These are phyloP conservation scores for Hanseniaspora clermontiae DNA, from an alignment of 805 yeast genomes.

Conservation along the genomic window DNA sequence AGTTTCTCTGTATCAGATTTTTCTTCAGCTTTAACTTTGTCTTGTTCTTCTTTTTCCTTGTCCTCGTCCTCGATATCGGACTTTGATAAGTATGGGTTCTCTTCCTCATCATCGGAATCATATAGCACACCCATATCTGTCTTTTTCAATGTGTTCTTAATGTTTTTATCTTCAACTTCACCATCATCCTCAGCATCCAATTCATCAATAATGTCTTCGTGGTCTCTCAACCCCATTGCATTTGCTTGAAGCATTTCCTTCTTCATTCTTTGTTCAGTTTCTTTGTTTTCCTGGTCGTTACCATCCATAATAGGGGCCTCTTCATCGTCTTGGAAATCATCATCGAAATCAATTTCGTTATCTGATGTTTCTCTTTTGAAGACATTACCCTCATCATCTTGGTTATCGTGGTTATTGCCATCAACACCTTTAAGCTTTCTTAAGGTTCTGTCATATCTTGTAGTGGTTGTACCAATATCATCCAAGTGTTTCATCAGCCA, in stretches of 20 bases:
- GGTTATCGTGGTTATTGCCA: conserved; percentile 24
- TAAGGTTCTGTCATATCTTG: conserved; percentile 39
- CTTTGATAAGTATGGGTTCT: conserved; percentile 68
- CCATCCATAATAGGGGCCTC: conserved; percentile 97
- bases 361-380: conserved; percentile 59
- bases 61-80: conserved; percentile 50
- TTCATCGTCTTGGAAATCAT: conserved; percentile 96
- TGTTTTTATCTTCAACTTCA: conserved; percentile 80
- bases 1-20: conserved; percentile 16
- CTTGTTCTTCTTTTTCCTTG: conserved; percentile 30
- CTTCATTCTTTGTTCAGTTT: conserved; percentile 72
- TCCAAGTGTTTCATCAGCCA: conserved; percentile 92
- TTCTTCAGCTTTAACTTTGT: conserved; percentile 20
- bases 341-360: conserved; percentile 88
- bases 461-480: conserved; percentile 40
- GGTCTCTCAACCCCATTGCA: conserved; percentile 52
- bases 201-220: conserved; percentile 45
- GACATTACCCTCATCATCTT: conserved; percentile 26
- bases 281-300: conserved; percentile 84
- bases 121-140: conserved; percentile 65
- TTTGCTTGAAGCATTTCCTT: conserved; percentile 75
- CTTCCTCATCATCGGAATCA: conserved; percentile 76
- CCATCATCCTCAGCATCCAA: conserved; percentile 64
- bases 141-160: conserved; percentile 69
- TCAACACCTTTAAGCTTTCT: conserved; percentile 39